phyloP scores from a whole-genome alignment of 2,329 filamentous ascomycete genomes.

The Fusarium bactridioides region DNA sequence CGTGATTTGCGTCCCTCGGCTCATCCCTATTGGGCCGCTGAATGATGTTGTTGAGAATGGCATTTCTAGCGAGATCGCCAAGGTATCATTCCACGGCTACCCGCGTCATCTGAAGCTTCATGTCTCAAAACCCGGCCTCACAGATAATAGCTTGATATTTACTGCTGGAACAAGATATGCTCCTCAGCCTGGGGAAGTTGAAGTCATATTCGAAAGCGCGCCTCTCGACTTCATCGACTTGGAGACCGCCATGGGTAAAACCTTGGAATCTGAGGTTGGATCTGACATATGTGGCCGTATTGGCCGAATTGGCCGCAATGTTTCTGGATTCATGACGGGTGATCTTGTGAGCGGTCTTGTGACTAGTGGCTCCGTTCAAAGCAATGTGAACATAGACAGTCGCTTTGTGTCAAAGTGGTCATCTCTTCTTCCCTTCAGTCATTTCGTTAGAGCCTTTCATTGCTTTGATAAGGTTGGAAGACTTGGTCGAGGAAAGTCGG shows the following conservation, averaged over 20 bases:
- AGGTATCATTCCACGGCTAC: slow-evolving; percentile 34
- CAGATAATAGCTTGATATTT: slow-evolving; percentile 40
- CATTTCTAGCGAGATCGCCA: background rate
- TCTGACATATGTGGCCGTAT: slow-evolving; percentile 54
- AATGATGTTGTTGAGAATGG: slow-evolving; percentile 56
- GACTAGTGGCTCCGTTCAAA: slow-evolving; percentile 47
- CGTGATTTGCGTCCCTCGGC: slow-evolving; percentile 54
- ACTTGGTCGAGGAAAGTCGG: slow-evolving; percentile 36
- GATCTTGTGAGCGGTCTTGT: slow-evolving; percentile 54
- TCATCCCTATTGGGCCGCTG: slow-evolving; percentile 50
- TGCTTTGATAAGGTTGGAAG: slow-evolving; percentile 48
- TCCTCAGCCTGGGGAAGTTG: slow-evolving; percentile 47
- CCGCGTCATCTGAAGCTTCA: slow-evolving; percentile 34
- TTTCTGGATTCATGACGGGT: slow-evolving; percentile 45
- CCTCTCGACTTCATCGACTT: slow-evolving; percentile 49
- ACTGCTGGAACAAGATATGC: slow-evolving; percentile 15
- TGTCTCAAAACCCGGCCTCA: slow-evolving; percentile 40
- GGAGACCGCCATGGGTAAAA: slow-evolving; percentile 47
- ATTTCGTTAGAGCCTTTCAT: slow-evolving; percentile 54
- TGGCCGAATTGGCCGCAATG: slow-evolving; percentile 44
- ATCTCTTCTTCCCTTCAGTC: slow-evolving; percentile 47
- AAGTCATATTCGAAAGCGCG: slow-evolving; percentile 50
- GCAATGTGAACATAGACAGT: slow-evolving; percentile 44
- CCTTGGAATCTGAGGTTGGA: slow-evolving; percentile 45
- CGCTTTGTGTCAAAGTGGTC: slow-evolving; percentile 47